Evolutionary conservation across 2,329 filamentous ascomycete species (phyloP).

Genomic region (Sordariomycetes sp.): DNA sequence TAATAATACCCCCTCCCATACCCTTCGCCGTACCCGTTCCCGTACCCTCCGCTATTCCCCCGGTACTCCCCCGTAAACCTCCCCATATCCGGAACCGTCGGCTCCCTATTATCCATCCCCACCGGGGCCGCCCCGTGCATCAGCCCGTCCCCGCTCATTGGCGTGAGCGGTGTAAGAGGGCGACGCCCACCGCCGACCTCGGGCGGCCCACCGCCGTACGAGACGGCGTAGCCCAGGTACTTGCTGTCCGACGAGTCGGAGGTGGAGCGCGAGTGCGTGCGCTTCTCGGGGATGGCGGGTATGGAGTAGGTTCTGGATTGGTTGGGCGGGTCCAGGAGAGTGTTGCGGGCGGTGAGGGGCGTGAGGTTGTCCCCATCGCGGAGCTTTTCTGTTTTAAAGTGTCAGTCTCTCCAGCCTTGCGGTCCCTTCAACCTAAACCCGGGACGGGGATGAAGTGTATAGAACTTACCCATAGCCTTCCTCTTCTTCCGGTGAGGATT

Average conservation of each 20-base stretch:
- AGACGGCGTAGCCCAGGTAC: slow-evolving; percentile 11
- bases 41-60: neutral
- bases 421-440: neutral
- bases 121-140: slow-evolving; percentile 24
- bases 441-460: slow-evolving; percentile 6
- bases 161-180: slow-evolving; percentile 20
- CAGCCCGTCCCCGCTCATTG: slow-evolving; percentile 18
- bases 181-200: slow-evolving; percentile 7
- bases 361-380: slow-evolving; percentile 73
- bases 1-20: neutral
- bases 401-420: slow-evolving; percentile 16
- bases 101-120: slow-evolving; percentile 13
- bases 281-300: slow-evolving; percentile 24
- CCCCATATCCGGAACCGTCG: slow-evolving; percentile 19
- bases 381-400: slow-evolving; percentile 57
- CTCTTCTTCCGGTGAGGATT: slow-evolving; percentile 84
- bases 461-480: slow-evolving; percentile 73
- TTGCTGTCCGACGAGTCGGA: slow-evolving; percentile 11
- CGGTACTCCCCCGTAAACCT: neutral
- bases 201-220: neutral
- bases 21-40: neutral
- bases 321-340: slow-evolving; percentile 47
- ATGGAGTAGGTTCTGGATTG: slow-evolving; percentile 31
- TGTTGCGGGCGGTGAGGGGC: slow-evolving; percentile 77
- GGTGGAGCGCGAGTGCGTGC: slow-evolving; percentile 8